Percentiles rank a stretch among this genome's conserved stretches.
Evolutionary conservation across 2,329 filamentous ascomycete species (phyloP).

Genomic region (Exophiala lecanii-corni): DNA sequence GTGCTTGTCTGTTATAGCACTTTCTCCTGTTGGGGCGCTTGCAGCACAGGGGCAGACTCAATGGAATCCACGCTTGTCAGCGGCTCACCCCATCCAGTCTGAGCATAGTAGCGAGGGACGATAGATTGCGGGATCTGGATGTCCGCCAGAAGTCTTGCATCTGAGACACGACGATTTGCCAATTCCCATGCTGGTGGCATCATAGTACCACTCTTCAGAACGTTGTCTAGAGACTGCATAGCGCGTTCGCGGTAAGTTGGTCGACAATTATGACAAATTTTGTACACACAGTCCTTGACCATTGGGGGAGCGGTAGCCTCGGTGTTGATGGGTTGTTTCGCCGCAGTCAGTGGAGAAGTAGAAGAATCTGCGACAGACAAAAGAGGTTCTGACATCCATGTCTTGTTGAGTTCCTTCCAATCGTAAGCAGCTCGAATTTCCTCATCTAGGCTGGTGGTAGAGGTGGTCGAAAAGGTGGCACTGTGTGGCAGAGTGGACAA

Average conservation of each 20-base stretch:
- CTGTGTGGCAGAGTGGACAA: conserved; percentile 25
- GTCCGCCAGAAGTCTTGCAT: conserved; percentile 26
- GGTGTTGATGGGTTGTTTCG: not conserved
- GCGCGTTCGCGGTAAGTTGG: conserved; percentile 40
- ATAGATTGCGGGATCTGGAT: conserved; percentile 8
- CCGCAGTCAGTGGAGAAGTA: not conserved
- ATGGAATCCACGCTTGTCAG: not conserved
- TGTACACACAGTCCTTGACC: conserved; percentile 37
- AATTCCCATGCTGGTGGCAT: conserved; percentile 31
- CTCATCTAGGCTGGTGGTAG: conserved; percentile 20
- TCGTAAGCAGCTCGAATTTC: conserved; percentile 19
- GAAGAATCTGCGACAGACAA: conserved; percentile 5
- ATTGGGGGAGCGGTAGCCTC: not conserved
- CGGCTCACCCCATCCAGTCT: not conserved
- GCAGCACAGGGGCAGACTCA: not conserved
- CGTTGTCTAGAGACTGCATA: conserved; percentile 30
- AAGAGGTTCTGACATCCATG: conserved; percentile 18
- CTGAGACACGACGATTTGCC: conserved; percentile 29
- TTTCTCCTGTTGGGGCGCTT: not conserved
- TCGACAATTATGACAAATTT: conserved; percentile 48
- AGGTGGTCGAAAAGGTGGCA: conserved; percentile 26
- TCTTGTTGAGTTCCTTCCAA: conserved; percentile 21
- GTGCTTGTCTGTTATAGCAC: conserved; percentile 1
- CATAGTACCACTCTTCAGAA: conserved; percentile 35
- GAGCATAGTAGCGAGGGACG: not conserved